Percentiles rank a stretch among this genome's conserved stretches.
Evolutionary conservation across 352 stramenopile genomes (phyloP).

Genomic region (Salisapilia sapeloensis): DNA sequence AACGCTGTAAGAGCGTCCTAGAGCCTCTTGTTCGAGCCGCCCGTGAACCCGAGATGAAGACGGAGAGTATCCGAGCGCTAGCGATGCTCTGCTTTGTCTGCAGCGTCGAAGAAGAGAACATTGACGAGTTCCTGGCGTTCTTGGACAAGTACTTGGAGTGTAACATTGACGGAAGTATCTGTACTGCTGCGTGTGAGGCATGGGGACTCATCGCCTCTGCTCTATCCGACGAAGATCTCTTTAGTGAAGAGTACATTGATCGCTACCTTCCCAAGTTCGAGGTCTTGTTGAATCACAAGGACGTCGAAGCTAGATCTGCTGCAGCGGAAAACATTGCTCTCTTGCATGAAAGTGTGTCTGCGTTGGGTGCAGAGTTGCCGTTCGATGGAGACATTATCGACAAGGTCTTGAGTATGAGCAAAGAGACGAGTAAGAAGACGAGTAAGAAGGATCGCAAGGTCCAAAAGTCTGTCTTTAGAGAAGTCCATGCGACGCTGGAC

Average conservation of each 20-base stretch:
- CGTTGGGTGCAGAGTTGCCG: slow-evolving; percentile 21
- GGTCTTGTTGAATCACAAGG: slow-evolving; percentile 49
- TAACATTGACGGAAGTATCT: slow-evolving; percentile 47
- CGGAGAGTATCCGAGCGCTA: slow-evolving; percentile 52
- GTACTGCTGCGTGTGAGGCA: slow-evolving; percentile 36
- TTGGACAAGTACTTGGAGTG: slow-evolving; percentile 53
- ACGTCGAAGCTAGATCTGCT: slow-evolving; percentile 64
- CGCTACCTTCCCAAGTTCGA: slow-evolving; percentile 57
- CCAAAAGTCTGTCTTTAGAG: slow-evolving; percentile 67
- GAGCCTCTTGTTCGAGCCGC: slow-evolving; percentile 52
- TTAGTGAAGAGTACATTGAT: slow-evolving; percentile 30
- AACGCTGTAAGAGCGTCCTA: slow-evolving; percentile 48
- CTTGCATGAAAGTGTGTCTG: slow-evolving; percentile 48
- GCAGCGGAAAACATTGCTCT: slow-evolving; percentile 78
- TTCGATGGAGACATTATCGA: slow-evolving; percentile 53
- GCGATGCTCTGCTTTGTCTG: slow-evolving; percentile 62
- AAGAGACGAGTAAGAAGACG: slow-evolving; percentile 81
- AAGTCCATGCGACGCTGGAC: slow-evolving; percentile 71
- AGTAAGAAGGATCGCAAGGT: slow-evolving; percentile 82
- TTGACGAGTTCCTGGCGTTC: slow-evolving; percentile 34
- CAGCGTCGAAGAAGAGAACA: slow-evolving; percentile 63
- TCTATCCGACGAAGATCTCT: slow-evolving; percentile 29
- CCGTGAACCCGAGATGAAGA: slow-evolving; percentile 39
- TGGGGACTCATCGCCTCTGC: slow-evolving; percentile 60
- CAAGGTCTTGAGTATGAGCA: slow-evolving; percentile 64